A percentile compares a stretch with the other conserved stretches of the same genome.
Conservation (phyloP, 2,329 filamentous ascomycete genomes). For the Paecilomyces niveus region DNA sequence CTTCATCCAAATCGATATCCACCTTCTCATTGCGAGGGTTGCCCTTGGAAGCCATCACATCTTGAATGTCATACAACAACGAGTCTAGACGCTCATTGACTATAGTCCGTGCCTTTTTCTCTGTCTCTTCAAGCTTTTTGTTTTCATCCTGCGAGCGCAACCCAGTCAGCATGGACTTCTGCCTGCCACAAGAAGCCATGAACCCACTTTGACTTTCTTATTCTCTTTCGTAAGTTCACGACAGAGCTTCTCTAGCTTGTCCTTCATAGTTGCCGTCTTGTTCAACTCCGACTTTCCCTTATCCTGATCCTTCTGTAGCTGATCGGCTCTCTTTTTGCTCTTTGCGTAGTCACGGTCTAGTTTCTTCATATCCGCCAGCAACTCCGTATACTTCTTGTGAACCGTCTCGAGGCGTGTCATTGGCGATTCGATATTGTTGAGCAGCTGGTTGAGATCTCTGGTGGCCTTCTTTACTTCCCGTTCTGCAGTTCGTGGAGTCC, state of each 20-base stretch:
- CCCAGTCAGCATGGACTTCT: conserved; percentile 9
- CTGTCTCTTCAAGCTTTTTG: conserved; percentile 78
- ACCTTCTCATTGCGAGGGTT: conserved; percentile 72
- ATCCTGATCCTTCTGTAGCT: conserved; percentile 94
- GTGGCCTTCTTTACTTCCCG: conserved; percentile 92
- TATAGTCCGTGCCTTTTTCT: conserved; percentile 72
- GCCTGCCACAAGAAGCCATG: neutral
- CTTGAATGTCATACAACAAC: conserved; percentile 76
- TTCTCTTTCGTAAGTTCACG: conserved; percentile 93
- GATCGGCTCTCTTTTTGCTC: conserved; percentile 90
- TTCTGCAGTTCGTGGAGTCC: conserved; percentile 46
- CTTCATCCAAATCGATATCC: conserved; percentile 81
- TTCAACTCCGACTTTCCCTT: conserved; percentile 78
- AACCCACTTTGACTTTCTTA: conserved; percentile 85
- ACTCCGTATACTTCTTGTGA: conserved; percentile 83
- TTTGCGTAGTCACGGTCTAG: conserved; percentile 90
- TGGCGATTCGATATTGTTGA: conserved; percentile 81
- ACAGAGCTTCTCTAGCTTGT: conserved; percentile 94
- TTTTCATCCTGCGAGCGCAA: conserved; percentile 66
- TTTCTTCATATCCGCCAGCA: conserved; percentile 90
- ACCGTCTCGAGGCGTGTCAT: conserved; percentile 86
- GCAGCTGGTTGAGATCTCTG: conserved; percentile 77
- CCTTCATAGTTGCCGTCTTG: conserved; percentile 84
- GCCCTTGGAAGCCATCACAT: conserved; percentile 80
- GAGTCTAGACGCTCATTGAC: conserved; percentile 80